These are phyloP conservation scores for Lactifluus subvellereus DNA, from an alignment of 768 basidiomycete species.

Conservation along the genomic window DNA sequence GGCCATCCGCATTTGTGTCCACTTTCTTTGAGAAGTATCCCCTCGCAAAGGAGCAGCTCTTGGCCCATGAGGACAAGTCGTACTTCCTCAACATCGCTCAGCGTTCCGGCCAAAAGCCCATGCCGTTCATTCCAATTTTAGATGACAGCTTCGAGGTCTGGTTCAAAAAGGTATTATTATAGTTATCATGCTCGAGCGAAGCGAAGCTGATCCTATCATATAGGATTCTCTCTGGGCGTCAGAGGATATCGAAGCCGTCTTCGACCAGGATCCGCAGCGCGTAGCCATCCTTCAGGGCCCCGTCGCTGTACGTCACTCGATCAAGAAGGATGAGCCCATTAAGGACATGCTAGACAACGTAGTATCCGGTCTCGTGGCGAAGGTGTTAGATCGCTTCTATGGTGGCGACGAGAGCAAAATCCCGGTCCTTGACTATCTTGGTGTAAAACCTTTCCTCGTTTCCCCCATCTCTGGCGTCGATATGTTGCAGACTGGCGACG, in stretches of 20 bases:
- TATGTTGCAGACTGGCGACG: slow-evolving; percentile 37
- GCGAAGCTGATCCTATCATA: slow-evolving; percentile 20
- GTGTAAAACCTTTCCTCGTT: slow-evolving; percentile 38
- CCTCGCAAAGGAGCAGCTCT: slow-evolving; percentile 73
- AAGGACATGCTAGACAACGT: slow-evolving; percentile 88
- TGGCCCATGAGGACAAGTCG: slow-evolving; percentile 89
- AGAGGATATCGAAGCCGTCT: slow-evolving; percentile 97
- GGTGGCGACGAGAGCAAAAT: slow-evolving; percentile 66
- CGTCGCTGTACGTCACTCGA: slow-evolving; percentile 85
- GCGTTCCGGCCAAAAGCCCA: slow-evolving; percentile 95
- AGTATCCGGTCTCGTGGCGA: slow-evolving; percentile 67
- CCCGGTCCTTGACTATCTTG: slow-evolving; percentile 82
- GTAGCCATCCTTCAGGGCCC: slow-evolving; percentile 98
- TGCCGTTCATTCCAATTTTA: slow-evolving; percentile 94
- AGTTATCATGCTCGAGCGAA: background rate
- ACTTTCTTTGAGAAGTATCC: slow-evolving; percentile 84
- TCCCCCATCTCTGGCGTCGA: slow-evolving; percentile 42
- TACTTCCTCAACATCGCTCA: slow-evolving; percentile 96
- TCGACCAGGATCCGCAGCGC: slow-evolving; percentile 97
- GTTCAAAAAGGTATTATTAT: slow-evolving; percentile 88
- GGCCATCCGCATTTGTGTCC: slow-evolving; percentile 70
- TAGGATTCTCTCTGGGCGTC: slow-evolving; percentile 97
- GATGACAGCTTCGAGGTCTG: slow-evolving; percentile 94
- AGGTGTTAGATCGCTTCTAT: slow-evolving; percentile 75
- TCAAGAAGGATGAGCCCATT: slow-evolving; percentile 88